Evolutionary conservation across 257 asterid species (phyloP).

Genomic region (Solanum etuberosum): DNA sequence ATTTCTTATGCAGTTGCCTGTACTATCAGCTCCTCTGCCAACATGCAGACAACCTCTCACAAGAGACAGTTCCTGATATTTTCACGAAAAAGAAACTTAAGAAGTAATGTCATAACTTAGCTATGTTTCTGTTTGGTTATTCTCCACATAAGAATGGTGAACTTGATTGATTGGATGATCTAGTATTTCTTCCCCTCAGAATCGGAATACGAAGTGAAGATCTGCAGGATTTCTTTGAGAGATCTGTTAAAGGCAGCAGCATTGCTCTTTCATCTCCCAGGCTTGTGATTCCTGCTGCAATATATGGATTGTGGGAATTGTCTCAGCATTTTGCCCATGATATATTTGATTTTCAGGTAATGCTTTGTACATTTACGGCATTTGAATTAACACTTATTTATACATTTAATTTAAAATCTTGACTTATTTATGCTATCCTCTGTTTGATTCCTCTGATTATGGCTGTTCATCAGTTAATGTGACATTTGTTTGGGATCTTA

Average conservation of each 20-base stretch:
- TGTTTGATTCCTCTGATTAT: not conserved
- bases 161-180: not conserved
- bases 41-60: conserved; percentile 69
- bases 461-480: not conserved
- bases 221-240: conserved; percentile 58
- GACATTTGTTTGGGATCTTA: not conserved
- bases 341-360: conserved; percentile 77
- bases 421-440: not conserved
- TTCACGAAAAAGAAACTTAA: conserved; percentile 62
- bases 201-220: conserved; percentile 93
- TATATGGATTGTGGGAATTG: conserved; percentile 88
- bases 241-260: conserved; percentile 51
- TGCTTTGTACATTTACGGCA: not conserved
- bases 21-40: conserved; percentile 82
- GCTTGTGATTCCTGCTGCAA: conserved; percentile 82
- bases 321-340: conserved; percentile 53
- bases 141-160: not conserved
- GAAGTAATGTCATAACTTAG: conserved; percentile 28
- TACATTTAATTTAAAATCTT: not conserved
- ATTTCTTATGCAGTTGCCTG: conserved; percentile 51
- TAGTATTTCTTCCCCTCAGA: conserved; percentile 24
- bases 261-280: conserved; percentile 95
- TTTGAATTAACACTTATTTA: not conserved
- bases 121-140: not conserved
- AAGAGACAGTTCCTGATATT: conserved; percentile 57